Percentiles rank a stretch among this genome's conserved stretches.
Conservation (phyloP, 257 asterid species). For the Scutellaria galericulata region DNA sequence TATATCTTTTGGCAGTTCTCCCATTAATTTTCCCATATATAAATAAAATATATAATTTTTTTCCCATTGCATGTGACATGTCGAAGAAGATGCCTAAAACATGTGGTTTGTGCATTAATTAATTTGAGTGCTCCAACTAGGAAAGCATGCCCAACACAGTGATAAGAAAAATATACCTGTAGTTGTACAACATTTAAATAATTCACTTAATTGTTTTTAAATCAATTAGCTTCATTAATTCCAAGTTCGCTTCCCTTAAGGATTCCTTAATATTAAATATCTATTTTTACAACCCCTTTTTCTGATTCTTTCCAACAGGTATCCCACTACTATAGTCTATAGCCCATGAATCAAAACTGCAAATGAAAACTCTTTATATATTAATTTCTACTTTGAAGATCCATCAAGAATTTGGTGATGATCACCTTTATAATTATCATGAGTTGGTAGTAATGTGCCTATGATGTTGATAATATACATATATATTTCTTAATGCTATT, state of each 20-base stretch:
- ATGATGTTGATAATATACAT: conserved; percentile 33
- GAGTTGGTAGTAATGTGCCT: conserved; percentile 53
- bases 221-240: conserved; percentile 35
- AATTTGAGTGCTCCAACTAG: conserved; percentile 32
- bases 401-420: conserved; percentile 28
- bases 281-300: background rate
- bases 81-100: conserved; percentile 47
- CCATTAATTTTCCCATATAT: background rate
- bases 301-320: conserved; percentile 46
- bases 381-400: conserved; percentile 30
- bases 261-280: conserved; percentile 26
- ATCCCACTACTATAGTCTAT: conserved; percentile 50
- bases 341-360: conserved; percentile 28
- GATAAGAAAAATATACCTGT: conserved; percentile 23
- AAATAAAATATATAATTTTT: too few species aligned
- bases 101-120: conserved; percentile 38
- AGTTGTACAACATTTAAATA: background rate
- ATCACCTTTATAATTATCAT: conserved; percentile 28
- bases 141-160: conserved; percentile 32
- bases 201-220: conserved; percentile 12
- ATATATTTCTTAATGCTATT: background rate
- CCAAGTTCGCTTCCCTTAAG: conserved; percentile 43
- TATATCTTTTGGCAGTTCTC: too few species aligned
- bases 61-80: conserved; percentile 30
- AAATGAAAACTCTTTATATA: conserved; percentile 2